phyloP scores from a whole-genome alignment of 192 early-diverging fungal genomes.

The Umbelopsis sp. region DNA sequence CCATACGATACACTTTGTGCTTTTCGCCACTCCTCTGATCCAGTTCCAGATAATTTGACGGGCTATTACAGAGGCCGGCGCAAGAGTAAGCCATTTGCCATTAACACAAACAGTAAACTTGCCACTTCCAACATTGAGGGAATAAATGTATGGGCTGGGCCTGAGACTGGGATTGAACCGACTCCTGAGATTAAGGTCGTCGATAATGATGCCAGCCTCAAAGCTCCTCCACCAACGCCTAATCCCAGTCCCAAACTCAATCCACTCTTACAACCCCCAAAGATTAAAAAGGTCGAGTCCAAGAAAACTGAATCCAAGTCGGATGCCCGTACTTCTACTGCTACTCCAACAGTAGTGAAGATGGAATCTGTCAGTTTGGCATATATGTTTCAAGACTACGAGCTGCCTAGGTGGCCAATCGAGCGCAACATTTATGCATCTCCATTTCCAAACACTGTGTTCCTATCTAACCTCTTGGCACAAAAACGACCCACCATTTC shows the following conservation, averaged over 20 bases:
- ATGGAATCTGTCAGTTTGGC: neutral
- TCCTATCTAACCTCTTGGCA: neutral
- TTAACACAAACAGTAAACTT: neutral
- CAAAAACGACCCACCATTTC: neutral
- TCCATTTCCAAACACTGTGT: neutral
- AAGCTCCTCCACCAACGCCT: neutral
- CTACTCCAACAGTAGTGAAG: neutral
- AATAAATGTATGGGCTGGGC: neutral
- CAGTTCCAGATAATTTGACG: neutral
- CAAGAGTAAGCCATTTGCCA: neutral
- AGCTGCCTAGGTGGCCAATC: neutral
- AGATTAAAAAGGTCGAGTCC: too few species aligned
- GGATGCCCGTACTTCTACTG: too few species aligned
- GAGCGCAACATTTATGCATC: neutral
- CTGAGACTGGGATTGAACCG: neutral
- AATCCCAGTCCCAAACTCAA: too few species aligned
- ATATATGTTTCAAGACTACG: neutral
- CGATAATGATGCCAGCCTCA: neutral
- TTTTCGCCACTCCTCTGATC: neutral
- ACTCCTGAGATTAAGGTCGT: neutral
- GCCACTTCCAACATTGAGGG: neutral
- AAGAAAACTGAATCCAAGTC: too few species aligned
- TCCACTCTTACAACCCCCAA: too few species aligned
- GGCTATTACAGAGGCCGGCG: conserved; percentile 3
- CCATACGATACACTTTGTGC: neutral